These are phyloP conservation scores for Penicillium fimorum DNA, from an alignment of 495 filamentous ascomycete genomes.

Conservation along the genomic window DNA sequence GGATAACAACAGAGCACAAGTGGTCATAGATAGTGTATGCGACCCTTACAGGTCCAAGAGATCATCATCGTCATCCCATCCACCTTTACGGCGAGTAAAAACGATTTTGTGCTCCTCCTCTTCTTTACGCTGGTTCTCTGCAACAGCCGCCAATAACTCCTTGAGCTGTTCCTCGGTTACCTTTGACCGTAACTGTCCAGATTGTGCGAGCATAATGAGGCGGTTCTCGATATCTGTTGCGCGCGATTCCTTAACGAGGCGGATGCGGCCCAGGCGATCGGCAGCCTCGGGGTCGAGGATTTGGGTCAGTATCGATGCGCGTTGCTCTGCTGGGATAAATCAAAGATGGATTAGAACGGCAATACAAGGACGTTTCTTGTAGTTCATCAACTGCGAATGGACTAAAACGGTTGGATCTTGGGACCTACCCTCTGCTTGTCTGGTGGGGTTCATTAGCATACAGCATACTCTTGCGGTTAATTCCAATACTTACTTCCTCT, in stretches of 20 bases:
- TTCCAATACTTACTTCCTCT: slow-evolving; percentile 53
- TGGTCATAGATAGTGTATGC: not conserved
- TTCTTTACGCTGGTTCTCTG: slow-evolving; percentile 62
- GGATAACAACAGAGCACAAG: slow-evolving; percentile 3
- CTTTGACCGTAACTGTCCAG: slow-evolving; percentile 79
- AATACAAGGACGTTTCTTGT: not conserved
- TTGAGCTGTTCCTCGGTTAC: slow-evolving; percentile 94
- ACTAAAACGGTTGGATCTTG: not conserved
- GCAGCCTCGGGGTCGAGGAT: slow-evolving; percentile 93
- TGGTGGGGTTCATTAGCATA: slow-evolving; percentile 20
- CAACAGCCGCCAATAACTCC: slow-evolving; percentile 78
- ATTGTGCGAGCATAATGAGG: slow-evolving; percentile 85
- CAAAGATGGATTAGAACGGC: slow-evolving; percentile 8
- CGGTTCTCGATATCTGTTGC: slow-evolving; percentile 89
- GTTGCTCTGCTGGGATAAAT: slow-evolving; percentile 40
- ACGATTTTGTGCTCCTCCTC: slow-evolving; percentile 77
- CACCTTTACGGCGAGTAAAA: slow-evolving; percentile 76
- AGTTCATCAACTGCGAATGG: not conserved
- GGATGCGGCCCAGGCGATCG: slow-evolving; percentile 90
- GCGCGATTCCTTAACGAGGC: slow-evolving; percentile 90
- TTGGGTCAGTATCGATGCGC: slow-evolving; percentile 77
- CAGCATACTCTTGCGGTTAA: slow-evolving; percentile 3
- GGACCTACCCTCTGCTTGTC: slow-evolving; percentile 65
- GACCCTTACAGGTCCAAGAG: slow-evolving; percentile 58
- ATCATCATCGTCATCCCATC: slow-evolving; percentile 86